Evolutionary conservation across 306 rosid species (phyloP).

Genomic region (Vigna angularis): DNA sequence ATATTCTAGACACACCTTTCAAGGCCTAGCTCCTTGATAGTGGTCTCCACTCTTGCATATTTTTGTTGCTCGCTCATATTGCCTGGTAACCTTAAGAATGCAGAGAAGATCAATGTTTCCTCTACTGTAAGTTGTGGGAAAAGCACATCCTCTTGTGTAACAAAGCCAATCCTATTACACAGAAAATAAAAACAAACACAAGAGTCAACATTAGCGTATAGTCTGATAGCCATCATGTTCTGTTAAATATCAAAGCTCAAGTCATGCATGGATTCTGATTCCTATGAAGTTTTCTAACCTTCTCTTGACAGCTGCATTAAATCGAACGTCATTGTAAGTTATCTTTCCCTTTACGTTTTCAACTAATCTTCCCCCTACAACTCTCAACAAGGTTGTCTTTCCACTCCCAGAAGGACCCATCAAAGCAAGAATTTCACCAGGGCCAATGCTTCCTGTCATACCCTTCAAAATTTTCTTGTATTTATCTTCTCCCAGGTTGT

Average conservation of each 20-base stretch:
- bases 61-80: slow-evolving; percentile 78
- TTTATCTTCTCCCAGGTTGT: slow-evolving; percentile 54
- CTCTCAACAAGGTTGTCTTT: slow-evolving; percentile 91
- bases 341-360: slow-evolving; percentile 79
- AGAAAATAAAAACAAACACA: background rate
- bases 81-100: slow-evolving; percentile 80
- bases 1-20: slow-evolving; percentile 69
- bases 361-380: slow-evolving; percentile 81
- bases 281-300: slow-evolving; percentile 56
- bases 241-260: slow-evolving; percentile 1
- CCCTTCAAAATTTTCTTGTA: slow-evolving; percentile 81
- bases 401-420: slow-evolving; percentile 99
- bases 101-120: slow-evolving; percentile 90
- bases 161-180: slow-evolving; percentile 84
- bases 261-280: slow-evolving; percentile 10
- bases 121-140: slow-evolving; percentile 92
- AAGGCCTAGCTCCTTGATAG: slow-evolving; percentile 84
- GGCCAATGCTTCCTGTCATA: slow-evolving; percentile 90
- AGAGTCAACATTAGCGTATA: slow-evolving; percentile 5
- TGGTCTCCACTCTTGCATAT: slow-evolving; percentile 72
- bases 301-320: slow-evolving; percentile 73
- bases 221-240: background rate
- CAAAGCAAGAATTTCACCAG: slow-evolving; percentile 92
- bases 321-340: slow-evolving; percentile 79
- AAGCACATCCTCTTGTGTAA: slow-evolving; percentile 93